Evolutionary conservation across 768 basidiomycete genomes (phyloP).

Genomic region (Tricholoma sp.): DNA sequence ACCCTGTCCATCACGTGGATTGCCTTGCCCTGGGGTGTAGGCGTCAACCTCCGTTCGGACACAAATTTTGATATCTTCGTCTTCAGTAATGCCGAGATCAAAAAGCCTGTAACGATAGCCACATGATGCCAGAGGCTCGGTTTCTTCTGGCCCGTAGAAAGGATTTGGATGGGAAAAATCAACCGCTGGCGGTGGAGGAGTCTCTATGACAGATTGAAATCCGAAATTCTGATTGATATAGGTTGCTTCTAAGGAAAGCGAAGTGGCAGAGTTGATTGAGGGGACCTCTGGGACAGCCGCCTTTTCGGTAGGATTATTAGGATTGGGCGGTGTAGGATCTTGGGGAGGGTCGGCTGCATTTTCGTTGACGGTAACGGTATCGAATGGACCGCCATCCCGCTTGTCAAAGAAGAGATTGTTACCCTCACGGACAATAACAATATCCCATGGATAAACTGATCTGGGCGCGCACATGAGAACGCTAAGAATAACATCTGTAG

Average conservation of each 20-base stretch:
- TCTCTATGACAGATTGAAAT: slow-evolving; percentile 90
- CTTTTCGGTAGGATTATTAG: slow-evolving; percentile 73
- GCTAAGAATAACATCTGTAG: slow-evolving; percentile 92
- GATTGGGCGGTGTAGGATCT: slow-evolving; percentile 74
- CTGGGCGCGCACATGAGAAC: slow-evolving; percentile 95
- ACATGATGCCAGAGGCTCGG: slow-evolving; percentile 91
- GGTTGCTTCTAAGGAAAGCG: slow-evolving; percentile 93
- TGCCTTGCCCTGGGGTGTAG: slow-evolving; percentile 58
- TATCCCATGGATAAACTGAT: slow-evolving; percentile 98
- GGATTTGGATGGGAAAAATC: slow-evolving; percentile 89
- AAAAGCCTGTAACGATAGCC: slow-evolving; percentile 96
- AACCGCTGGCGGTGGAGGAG: slow-evolving; percentile 51
- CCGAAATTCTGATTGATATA: slow-evolving; percentile 99
- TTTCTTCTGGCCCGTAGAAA: slow-evolving; percentile 91
- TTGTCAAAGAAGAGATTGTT: slow-evolving; percentile 96
- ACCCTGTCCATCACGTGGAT: slow-evolving; percentile 65
- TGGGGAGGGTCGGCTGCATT: slow-evolving; percentile 93
- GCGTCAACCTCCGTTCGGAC: slow-evolving; percentile 97
- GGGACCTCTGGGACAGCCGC: slow-evolving; percentile 58
- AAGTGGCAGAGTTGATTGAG: slow-evolving; percentile 89
- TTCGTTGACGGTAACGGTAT: slow-evolving; percentile 97
- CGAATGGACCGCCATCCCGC: slow-evolving; percentile 94
- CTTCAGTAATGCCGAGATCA: slow-evolving; percentile 85
- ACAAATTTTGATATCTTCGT: slow-evolving; percentile 87
- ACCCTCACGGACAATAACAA: slow-evolving; percentile 90